A percentile compares a stretch with the other conserved stretches of the same genome.
Evolutionary conservation across 176 grass and related monocot species (phyloP).

Genomic region (Pharus latifolius): DNA sequence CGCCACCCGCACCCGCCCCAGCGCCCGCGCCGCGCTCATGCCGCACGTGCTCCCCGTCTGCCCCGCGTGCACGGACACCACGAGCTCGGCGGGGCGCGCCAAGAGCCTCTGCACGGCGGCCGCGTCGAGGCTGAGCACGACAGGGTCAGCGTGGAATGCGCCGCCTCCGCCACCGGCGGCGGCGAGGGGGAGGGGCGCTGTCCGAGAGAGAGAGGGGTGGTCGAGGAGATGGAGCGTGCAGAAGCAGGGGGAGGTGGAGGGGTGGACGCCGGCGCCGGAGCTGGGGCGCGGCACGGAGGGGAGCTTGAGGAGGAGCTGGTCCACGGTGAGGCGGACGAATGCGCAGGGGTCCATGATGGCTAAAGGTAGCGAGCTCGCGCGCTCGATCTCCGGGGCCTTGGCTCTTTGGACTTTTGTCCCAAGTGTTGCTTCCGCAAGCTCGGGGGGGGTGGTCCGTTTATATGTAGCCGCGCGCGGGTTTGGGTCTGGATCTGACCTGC

Average conservation of each 20-base stretch:
- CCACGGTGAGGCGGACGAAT: conserved; percentile 75
- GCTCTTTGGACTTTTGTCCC: no score
- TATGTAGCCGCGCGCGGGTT: conserved; percentile 9
- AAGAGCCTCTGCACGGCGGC: conserved; percentile 48
- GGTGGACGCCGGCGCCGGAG: conserved; percentile 56
- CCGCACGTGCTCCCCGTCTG: conserved; percentile 45
- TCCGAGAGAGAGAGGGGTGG: conserved; percentile 29
- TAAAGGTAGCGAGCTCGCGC: not conserved
- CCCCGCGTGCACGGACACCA: conserved; percentile 62
- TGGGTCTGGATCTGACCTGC: not conserved
- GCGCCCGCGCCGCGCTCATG: conserved; percentile 25
- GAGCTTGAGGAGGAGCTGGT: conserved; percentile 70
- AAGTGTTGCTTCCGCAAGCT: not conserved
- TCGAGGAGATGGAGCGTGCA: conserved; percentile 62
- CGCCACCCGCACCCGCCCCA: conserved; percentile 46
- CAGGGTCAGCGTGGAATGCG: conserved; percentile 3
- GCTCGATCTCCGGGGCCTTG: not conserved
- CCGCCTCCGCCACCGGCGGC: not conserved
- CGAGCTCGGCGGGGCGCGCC: conserved; percentile 36
- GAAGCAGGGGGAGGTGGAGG: conserved; percentile 70
- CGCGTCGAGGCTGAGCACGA: conserved; percentile 66
- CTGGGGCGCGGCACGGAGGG: conserved; percentile 44
- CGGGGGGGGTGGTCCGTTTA: not conserved
- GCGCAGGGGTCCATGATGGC: conserved; percentile 83
- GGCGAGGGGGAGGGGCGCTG: conserved; percentile 52